Base-by-base conservation (phyloP, 2,329 filamentous ascomycete genomes). In the Incumbomyces lentus region DNA sequence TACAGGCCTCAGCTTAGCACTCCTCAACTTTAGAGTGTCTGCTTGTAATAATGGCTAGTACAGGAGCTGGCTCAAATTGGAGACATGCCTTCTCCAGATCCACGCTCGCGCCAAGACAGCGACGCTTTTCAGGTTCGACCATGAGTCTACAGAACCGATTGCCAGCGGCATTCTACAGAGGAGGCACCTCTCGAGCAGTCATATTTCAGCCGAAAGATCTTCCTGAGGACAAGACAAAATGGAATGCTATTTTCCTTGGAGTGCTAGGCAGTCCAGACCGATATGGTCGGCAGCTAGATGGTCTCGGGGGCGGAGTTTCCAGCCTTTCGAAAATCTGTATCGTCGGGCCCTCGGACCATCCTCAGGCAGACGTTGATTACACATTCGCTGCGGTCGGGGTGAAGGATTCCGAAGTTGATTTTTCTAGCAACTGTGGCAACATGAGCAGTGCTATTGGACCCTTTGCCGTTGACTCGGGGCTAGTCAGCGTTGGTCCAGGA, bases 391-490 rank as follows among this genome's bases (percentile, higher is more conserved):
- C 80, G 32, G 67, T 86, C 6, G 81, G 81, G 2, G 73, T 86
- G 44, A 72, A 73, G 43, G 71, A 80, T 53, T 65, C 66, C 4
- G 63, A 67, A 22, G 70, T 86, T 2, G 82, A 86, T 56, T 73
- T 76, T 55, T 76, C 78, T 0, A 77, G 81, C 26, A 86, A 85
- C 55, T 86, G 82, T 58, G 82, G 82, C n/a, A 86, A 86, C 59
- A 83, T 86, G 80, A 76, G 70, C 3, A 71, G 74, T 35, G 72
- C 77, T 0, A 72, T 86, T 38, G 83, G 82, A 0, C 82, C 82
- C 0, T 80, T 76, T 57, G 78, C 78, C 2, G 66, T 79, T 59
- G 64, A 86, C 64, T 61, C 70, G 18, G 68, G 73, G 2, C 51
- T 82, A 1, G 63, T 77, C 47, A 63, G 46, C 29, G 50, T 61